Conservation (phyloP, 768 basidiomycete genomes). For the Tephrocybe sp. region DNA sequence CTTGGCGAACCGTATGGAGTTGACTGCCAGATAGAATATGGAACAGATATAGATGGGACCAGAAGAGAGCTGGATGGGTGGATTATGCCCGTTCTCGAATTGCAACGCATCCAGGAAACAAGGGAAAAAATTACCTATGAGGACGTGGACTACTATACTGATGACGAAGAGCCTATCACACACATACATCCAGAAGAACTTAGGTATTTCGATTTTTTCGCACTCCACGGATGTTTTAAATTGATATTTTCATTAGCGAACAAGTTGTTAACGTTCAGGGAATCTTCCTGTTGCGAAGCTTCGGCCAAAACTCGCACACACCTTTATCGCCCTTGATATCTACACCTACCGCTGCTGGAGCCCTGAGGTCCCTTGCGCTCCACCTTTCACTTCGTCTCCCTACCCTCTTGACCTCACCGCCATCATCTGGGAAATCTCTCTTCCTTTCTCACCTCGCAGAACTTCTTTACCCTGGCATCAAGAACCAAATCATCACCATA, state of each 20-base stretch:
- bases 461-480: slow-evolving; percentile 55
- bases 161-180: slow-evolving; percentile 31
- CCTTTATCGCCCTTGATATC: slow-evolving; percentile 48
- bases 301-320: slow-evolving; percentile 12
- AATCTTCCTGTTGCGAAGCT: slow-evolving; percentile 58
- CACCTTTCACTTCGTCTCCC: slow-evolving; percentile 72
- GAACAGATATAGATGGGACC: slow-evolving; percentile 46
- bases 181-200: slow-evolving; percentile 48
- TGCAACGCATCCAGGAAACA: slow-evolving; percentile 52
- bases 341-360: slow-evolving; percentile 58
- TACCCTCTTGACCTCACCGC: slow-evolving; percentile 78
- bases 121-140: slow-evolving; percentile 46
- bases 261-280: slow-evolving; percentile 64
- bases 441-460: slow-evolving; percentile 76
- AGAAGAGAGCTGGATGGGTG: slow-evolving; percentile 66
- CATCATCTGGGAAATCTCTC: slow-evolving; percentile 88
- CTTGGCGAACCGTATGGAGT: slow-evolving; percentile 59
- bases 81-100: slow-evolving; percentile 76
- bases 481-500: slow-evolving; percentile 77
- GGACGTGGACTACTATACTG: slow-evolving; percentile 45
- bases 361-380: slow-evolving; percentile 63
- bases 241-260: slow-evolving; percentile 40
- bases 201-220: slow-evolving; percentile 42
- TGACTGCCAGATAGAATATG: slow-evolving; percentile 67
- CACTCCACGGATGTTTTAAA: not conserved